Conservation (phyloP, 441 rosid genomes). For the California macrophylla region DNA sequence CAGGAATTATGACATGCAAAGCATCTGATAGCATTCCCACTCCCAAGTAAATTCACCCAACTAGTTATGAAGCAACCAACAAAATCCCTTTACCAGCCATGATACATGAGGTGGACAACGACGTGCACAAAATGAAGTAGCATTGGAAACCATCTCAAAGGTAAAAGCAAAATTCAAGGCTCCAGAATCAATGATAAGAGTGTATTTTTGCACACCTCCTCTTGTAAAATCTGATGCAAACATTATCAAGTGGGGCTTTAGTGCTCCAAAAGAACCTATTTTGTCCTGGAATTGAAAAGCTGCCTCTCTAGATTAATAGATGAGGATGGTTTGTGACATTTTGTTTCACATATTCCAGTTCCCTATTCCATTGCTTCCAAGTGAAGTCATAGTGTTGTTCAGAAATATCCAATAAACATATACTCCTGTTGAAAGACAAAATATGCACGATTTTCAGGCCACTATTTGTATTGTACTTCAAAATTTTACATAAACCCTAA, state of each 20-base stretch:
- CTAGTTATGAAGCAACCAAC: not conserved
- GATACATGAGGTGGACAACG: not conserved
- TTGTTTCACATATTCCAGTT: not conserved
- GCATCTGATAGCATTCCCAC: not conserved
- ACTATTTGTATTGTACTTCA: not conserved
- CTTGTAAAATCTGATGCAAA: not conserved
- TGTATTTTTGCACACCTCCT: not conserved
- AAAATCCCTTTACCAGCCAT: not conserved
- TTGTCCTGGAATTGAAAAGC: not conserved
- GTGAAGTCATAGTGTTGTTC: not conserved
- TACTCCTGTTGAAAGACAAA: not conserved
- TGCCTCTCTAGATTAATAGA: not conserved
- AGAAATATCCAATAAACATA: not conserved
- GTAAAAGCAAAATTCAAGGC: not conserved
- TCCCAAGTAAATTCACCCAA: not conserved
- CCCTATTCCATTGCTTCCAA: not conserved
- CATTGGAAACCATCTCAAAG: not conserved
- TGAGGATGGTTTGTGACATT: not conserved
- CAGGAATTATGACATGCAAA: not conserved
- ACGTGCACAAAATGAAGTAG: not conserved
- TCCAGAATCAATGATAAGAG: not conserved
- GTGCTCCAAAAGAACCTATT: not conserved
- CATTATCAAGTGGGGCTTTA: not conserved
- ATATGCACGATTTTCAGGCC: slow-evolving; percentile 4
- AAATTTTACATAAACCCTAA: slow-evolving; percentile 7